Percentiles rank a stretch among this genome's conserved stretches.
These are phyloP conservation scores for Penicillium sp. DNA, from an alignment of 2,329 filamentous ascomycete genomes.

Conservation along the genomic window DNA sequence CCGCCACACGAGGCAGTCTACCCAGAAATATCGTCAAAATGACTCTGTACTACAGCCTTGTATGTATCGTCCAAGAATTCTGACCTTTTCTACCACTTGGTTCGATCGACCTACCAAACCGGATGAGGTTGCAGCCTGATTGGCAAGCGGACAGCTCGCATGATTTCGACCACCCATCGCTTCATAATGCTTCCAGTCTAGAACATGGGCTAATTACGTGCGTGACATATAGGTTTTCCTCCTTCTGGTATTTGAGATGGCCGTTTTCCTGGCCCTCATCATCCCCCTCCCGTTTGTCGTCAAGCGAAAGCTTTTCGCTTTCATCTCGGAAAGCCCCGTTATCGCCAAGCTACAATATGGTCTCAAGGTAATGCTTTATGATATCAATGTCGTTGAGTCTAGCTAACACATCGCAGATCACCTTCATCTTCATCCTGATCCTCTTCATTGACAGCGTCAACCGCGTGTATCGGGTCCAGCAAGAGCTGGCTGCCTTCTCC, in stretches of 20 bases:
- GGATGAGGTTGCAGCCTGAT: background rate
- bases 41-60: conserved; percentile 72
- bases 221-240: conserved; percentile 50
- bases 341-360: conserved; percentile 96
- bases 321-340: conserved; percentile 86
- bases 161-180: conserved; percentile 11
- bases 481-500: conserved; percentile 76
- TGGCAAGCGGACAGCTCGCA: background rate
- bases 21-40: conserved; percentile 51
- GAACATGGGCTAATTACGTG: conserved; percentile 11
- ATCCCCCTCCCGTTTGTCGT: conserved; percentile 85
- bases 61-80: conserved; percentile 45
- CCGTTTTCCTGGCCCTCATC: conserved; percentile 55
- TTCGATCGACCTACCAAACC: background rate
- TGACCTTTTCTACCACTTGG: background rate
- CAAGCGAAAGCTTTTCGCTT: conserved; percentile 88
- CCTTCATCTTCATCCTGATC: conserved; percentile 98
- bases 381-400: background rate
- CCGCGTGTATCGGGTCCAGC: conserved; percentile 93
- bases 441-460: conserved; percentile 97
- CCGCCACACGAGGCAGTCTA: conserved; percentile 6
- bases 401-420: conserved; percentile 64
- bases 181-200: conserved; percentile 7
- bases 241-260: conserved; percentile 56
- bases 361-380: conserved; percentile 67